These are phyloP conservation scores for Aspergillus conjunctus DNA, from an alignment of 495 filamentous ascomycete species.

Conservation along the genomic window DNA sequence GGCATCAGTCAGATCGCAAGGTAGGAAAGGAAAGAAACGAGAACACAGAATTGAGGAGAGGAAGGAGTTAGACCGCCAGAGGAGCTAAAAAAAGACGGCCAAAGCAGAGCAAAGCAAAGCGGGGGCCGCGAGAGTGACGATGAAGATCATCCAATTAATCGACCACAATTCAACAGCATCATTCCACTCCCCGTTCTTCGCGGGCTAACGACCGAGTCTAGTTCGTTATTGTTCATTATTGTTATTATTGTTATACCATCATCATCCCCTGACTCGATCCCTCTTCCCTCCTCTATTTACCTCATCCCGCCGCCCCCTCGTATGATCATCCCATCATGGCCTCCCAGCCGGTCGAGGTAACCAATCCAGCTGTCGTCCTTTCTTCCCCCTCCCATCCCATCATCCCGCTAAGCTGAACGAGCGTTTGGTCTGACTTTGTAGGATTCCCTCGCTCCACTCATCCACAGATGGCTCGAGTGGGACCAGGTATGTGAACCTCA, in stretches of 20 bases:
- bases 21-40: not conserved
- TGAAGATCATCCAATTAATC: conserved; percentile 11
- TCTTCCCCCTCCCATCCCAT: not conserved
- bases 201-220: not conserved
- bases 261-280: not conserved
- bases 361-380: conserved; percentile 5
- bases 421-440: conserved; percentile 21
- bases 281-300: not conserved
- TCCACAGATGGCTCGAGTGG: conserved; percentile 62
- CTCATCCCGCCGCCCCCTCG: conserved; percentile 17
- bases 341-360: conserved; percentile 25
- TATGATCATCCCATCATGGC: conserved; percentile 28
- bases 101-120: conserved; percentile 25
- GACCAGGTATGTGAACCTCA: conserved; percentile 51
- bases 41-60: not conserved
- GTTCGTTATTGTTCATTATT: conserved; percentile 4
- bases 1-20: too few species aligned
- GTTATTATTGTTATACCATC: conserved; percentile 7
- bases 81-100: conserved; percentile 23
- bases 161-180: conserved; percentile 2
- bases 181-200: conserved; percentile 1
- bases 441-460: conserved; percentile 39
- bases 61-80: conserved; percentile 10
- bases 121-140: conserved; percentile 17
- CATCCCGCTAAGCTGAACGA: conserved; percentile 4